Evolutionary conservation across 83 land plant genomes (phyloP), one percentile per base, ranked within the genome.

Genomic region (Picea abies): DNA sequence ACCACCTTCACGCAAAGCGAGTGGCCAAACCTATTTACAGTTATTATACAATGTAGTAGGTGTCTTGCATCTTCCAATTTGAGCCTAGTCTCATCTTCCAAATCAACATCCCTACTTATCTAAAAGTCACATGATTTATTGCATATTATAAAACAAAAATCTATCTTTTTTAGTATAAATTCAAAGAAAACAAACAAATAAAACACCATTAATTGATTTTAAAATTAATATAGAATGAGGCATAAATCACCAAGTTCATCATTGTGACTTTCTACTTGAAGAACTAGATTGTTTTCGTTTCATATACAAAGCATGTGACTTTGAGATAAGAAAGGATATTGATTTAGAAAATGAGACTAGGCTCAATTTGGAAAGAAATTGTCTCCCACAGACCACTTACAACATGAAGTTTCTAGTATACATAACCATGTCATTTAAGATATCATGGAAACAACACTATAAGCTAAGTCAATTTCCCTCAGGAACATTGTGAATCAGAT

Each of bases 1-100:
- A 26, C 94, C 96, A 29, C 94, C 94, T 83, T 94, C 20, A 94
- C 80, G 16, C 86, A 49, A 5, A 94, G 88, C 72, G 92, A 91
- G 35, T 94, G 94, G 12, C 94, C 96, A 61, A 78, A 92, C 14
- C 96, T 94, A 75, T 92, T 94, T 2, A 80, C 26, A 63, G 92
- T 94, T 37, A 92, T 58, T 2, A 94, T 84, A 7, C 92, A 94
- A 80, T 94, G 96, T 58, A 94, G 76, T 14, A 94, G 81, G 76
- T 94, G 96, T 19, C 84, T 88, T 14, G 88, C 76, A 67, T 89
- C 84, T 60, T 93, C 92, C 60, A 93, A 80, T 22, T 84, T 90
- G 9, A 61, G 77, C 47, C 85, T 72, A 20, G 84, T 80, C 87
- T 87, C 85, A 25, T 85, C 86, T 76, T 90, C 86, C 32, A 83